Evolutionary conservation across 2,329 filamentous ascomycete species (phyloP).

Genomic region (Grosmannia serpens): DNA sequence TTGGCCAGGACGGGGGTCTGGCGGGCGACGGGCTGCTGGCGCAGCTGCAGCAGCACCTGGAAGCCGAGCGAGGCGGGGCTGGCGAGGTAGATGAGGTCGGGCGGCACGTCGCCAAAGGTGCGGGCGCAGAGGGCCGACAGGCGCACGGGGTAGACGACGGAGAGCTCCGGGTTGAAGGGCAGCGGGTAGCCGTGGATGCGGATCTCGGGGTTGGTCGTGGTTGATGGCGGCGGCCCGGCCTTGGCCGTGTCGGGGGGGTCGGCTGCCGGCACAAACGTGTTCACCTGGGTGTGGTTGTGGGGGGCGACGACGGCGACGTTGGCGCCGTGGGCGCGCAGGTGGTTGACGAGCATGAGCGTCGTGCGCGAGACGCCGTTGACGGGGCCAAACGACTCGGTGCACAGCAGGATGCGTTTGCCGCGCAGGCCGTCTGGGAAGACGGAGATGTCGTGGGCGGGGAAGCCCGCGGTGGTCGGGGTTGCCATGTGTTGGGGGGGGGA

Average conservation of each 20-base stretch:
- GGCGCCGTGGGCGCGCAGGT: conserved; percentile 51
- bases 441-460: conserved; percentile 25
- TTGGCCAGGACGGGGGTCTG: conserved; percentile 54
- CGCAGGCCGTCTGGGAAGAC: conserved; percentile 37
- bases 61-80: conserved; percentile 60
- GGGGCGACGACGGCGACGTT: conserved; percentile 57
- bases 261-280: conserved; percentile 38
- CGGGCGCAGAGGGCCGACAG: conserved; percentile 48
- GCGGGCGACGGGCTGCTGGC: conserved; percentile 41
- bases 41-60: conserved; percentile 57
- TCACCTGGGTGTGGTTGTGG: conserved; percentile 40
- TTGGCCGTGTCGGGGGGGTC: conserved; percentile 12
- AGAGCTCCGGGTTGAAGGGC: conserved; percentile 61
- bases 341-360: conserved; percentile 57
- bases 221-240: conserved; percentile 9
- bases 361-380: conserved; percentile 65
- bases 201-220: conserved; percentile 32
- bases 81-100: conserved; percentile 59
- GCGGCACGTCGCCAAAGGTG: conserved; percentile 42
- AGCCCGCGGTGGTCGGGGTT: not conserved
- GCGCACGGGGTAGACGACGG: conserved; percentile 57
- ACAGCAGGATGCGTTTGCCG: conserved; percentile 52
- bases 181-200: conserved; percentile 53
- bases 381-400: conserved; percentile 60
- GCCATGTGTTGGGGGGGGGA: not conserved